Conservation (phyloP, 1,139 yeast genomes). For the Pichia cactophila region DNA sequence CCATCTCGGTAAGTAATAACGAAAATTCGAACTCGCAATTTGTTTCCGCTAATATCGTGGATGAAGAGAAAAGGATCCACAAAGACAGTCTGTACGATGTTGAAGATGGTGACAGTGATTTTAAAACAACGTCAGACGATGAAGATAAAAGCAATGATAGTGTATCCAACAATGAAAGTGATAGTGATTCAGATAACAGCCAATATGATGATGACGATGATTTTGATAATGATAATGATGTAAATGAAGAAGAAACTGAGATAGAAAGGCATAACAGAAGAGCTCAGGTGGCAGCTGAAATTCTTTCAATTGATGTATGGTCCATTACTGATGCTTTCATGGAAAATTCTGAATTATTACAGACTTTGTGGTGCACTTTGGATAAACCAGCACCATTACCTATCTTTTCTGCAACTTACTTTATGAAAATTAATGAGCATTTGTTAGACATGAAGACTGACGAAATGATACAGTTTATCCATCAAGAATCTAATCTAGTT, state of each 20-base stretch:
- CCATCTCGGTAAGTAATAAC: background rate
- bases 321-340: constrained; percentile 85
- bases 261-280: constrained; percentile 57
- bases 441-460: constrained; percentile 85
- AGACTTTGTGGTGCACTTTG: constrained; percentile 71
- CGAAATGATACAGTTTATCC: constrained; percentile 67
- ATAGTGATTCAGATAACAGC: constrained; percentile 28
- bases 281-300: constrained; percentile 86
- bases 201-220: constrained; percentile 18
- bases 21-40: background rate
- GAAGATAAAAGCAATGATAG: constrained; percentile 11
- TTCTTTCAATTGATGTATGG: constrained; percentile 90
- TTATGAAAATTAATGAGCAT: constrained; percentile 92
- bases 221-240: constrained; percentile 18
- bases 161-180: constrained; percentile 19
- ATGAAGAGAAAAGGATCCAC: constrained; percentile 9
- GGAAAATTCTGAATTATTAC: constrained; percentile 61
- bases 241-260: constrained; percentile 31
- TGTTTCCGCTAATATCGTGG: constrained; percentile 1
- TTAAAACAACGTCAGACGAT: constrained; percentile 1
- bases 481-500: constrained; percentile 56
- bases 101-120: background rate
- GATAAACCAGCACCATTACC: constrained; percentile 60
- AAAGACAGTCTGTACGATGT: constrained; percentile 1
- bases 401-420: constrained; percentile 73